phyloP scores from a whole-genome alignment of 345 rosid species.

The Durio zibethinus region DNA sequence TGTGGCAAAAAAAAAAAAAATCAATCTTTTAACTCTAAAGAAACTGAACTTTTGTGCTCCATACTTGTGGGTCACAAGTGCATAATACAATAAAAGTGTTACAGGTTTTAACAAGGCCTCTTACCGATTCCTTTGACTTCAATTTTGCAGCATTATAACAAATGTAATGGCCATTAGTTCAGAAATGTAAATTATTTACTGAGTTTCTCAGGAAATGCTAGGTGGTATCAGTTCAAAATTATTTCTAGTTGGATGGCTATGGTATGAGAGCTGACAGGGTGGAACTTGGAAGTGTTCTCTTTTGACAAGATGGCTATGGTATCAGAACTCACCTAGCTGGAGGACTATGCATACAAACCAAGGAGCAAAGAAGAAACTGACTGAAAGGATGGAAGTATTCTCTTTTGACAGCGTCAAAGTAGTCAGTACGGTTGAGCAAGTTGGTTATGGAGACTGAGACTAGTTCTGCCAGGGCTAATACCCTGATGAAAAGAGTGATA shows the following conservation, averaged over 20 bases:
- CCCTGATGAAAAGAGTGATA: constrained; percentile 73
- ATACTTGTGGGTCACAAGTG: background rate
- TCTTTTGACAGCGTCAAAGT: constrained; percentile 90
- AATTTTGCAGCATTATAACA: constrained; percentile 1
- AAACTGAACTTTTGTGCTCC: background rate
- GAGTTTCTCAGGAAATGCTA: background rate
- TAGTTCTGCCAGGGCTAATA: constrained; percentile 52
- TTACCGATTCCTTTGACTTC: background rate
- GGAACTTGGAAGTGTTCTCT: too few species aligned
- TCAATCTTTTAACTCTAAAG: background rate
- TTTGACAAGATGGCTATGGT: too few species aligned
- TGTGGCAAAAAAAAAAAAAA: background rate
- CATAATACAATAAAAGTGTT: background rate
- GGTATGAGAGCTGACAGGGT: too few species aligned
- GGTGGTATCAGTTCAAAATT: background rate
- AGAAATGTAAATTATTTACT: background rate
- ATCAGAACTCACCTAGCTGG: too few species aligned
- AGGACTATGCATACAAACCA: constrained; percentile 98
- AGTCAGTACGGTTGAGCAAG: constrained; percentile 77
- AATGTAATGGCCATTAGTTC: too few species aligned
- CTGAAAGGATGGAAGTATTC: constrained; percentile 86
- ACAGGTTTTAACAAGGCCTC: constrained; percentile 23
- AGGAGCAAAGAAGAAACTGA: constrained; percentile 93
- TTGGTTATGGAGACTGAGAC: constrained; percentile 61
- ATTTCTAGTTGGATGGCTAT: background rate